phyloP scores from a whole-genome alignment of 495 filamentous ascomycete species.

The Podospora fimiseda region DNA sequence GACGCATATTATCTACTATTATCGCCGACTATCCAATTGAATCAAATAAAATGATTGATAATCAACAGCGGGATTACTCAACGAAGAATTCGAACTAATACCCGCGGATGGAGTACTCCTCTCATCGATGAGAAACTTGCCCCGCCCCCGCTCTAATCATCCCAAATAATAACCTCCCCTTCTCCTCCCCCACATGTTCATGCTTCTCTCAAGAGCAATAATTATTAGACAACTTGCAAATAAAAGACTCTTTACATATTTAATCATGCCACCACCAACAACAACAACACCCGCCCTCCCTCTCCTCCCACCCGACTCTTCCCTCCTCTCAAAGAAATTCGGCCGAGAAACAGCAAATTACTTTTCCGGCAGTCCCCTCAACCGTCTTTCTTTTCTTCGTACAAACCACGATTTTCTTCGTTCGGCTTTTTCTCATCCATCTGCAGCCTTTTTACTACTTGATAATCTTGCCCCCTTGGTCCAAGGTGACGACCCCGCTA shows the following conservation, averaged over 20 bases:
- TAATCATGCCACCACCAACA: too few relatives aligned
- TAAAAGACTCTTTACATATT: too few relatives aligned
- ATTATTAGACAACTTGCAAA: too few relatives aligned
- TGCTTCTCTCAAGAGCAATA: too few relatives aligned
- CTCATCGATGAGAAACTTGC: too few relatives aligned
- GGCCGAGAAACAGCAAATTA: conserved; percentile 91
- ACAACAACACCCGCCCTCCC: conserved; percentile 40
- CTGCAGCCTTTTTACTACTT: conserved; percentile 67
- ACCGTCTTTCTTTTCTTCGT: conserved; percentile 76
- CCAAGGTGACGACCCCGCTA: conserved; percentile 41
- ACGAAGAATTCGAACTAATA: too few relatives aligned
- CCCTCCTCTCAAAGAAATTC: conserved; percentile 80
- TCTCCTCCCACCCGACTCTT: conserved; percentile 56
- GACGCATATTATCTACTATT: too few relatives aligned
- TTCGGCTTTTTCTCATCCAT: conserved; percentile 64
- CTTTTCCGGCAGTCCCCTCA: conserved; percentile 68
- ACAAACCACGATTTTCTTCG: conserved; percentile 72
- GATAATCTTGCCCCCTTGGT: conserved; percentile 73
- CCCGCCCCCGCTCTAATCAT: background rate
- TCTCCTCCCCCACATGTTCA: background rate
- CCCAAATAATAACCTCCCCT: background rate
- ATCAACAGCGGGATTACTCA: too few relatives aligned
- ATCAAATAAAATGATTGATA: too few relatives aligned
- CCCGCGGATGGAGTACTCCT: too few relatives aligned
- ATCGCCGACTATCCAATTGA: too few relatives aligned